Conservation (phyloP, 768 basidiomycete species). For the Podaxis sp. region DNA sequence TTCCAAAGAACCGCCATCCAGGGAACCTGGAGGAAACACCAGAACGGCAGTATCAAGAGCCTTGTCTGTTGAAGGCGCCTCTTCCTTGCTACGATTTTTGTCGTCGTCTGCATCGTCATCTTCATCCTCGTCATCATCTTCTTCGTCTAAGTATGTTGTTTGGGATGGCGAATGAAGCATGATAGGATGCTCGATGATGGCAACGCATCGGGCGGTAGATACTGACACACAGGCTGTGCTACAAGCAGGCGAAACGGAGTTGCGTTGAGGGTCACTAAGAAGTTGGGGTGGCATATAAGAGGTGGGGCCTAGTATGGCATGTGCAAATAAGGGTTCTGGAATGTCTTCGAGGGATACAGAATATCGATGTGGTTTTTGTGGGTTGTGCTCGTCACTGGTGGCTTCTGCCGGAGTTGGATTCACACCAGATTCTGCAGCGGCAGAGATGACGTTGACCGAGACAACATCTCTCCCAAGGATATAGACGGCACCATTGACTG, state of each 20-base stretch:
- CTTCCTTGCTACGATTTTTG: constrained; percentile 20
- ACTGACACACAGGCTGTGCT: constrained; percentile 7
- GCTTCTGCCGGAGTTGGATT: not conserved
- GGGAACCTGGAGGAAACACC: constrained; percentile 70
- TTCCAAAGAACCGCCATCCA: constrained; percentile 46
- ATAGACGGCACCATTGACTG: constrained; percentile 76
- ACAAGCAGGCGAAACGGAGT: constrained; percentile 14
- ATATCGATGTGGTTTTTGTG: constrained; percentile 28
- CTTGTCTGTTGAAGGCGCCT: constrained; percentile 20
- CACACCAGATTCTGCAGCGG: not conserved
- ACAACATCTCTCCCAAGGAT: constrained; percentile 58
- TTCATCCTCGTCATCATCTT: not conserved
- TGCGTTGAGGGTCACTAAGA: constrained; percentile 16
- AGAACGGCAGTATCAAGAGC: constrained; percentile 63
- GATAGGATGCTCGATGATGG: constrained; percentile 36
- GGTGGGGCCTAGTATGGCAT: constrained; percentile 46
- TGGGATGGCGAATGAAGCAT: constrained; percentile 20
- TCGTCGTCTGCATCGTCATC: not conserved
- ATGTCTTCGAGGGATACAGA: constrained; percentile 56
- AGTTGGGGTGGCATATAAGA: constrained; percentile 31
- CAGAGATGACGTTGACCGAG: constrained; percentile 21
- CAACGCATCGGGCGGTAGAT: constrained; percentile 32
- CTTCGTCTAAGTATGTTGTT: not conserved
- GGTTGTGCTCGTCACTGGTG: not conserved
- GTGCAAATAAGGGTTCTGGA: constrained; percentile 53